Percentiles rank a stretch among this genome's conserved stretches.
These are phyloP conservation scores for Triticum turgidum DNA, from an alignment of 176 grass and related monocot genomes.

Conservation along the genomic window DNA sequence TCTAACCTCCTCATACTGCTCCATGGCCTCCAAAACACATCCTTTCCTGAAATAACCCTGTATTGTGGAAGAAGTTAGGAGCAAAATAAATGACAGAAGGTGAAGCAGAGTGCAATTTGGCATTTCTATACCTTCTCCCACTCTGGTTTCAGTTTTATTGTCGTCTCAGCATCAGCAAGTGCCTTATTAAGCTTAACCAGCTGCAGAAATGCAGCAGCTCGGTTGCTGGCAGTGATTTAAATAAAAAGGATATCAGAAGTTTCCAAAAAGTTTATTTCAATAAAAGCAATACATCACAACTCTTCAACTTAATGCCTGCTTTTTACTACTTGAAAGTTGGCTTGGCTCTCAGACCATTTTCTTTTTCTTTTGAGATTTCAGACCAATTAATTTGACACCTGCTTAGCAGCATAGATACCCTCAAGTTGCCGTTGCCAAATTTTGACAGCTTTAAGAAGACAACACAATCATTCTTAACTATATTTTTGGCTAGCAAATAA, in stretches of 20 bases:
- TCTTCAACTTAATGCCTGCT: not conserved
- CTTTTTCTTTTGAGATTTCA: not conserved
- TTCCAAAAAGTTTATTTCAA: not conserved
- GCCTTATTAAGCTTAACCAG: conserved; percentile 96
- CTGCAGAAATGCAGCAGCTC: conserved; percentile 89
- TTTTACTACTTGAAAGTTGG: not conserved
- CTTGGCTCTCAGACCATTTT: not conserved
- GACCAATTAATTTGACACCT: not conserved
- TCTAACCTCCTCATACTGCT: conserved; percentile 89
- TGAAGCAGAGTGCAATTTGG: conserved; percentile 9
- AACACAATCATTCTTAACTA: not conserved
- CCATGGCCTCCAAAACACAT: conserved; percentile 89
- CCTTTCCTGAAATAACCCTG: conserved; percentile 98
- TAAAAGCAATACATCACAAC: not conserved
- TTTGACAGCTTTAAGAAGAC: not conserved
- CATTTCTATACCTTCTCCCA: conserved; percentile 86
- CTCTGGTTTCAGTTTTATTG: conserved; percentile 74
- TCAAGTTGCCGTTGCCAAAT: not conserved
- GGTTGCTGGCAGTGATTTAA: conserved; percentile 58
- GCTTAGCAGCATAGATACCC: not conserved
- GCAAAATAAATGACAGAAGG: conserved; percentile 13
- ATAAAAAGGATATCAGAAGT: conserved; percentile 21
- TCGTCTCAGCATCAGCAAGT: conserved; percentile 86
- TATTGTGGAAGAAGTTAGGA: conserved; percentile 46
- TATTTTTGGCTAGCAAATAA: not conserved